Conservation (phyloP, 495 filamentous ascomycete genomes). For the Entonaema liquescens region DNA sequence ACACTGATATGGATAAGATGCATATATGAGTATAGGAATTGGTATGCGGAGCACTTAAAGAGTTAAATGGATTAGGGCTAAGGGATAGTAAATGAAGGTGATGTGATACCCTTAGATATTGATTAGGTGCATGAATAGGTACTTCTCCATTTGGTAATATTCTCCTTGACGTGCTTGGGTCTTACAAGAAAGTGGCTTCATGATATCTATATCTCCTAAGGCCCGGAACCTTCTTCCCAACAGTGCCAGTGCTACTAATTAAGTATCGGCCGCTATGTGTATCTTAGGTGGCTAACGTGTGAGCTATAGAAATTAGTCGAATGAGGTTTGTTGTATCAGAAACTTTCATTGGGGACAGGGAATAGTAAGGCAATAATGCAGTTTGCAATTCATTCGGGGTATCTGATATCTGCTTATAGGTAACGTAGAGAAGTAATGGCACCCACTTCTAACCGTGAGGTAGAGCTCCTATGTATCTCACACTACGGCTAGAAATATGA, state of each 20-base stretch:
- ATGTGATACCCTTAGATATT: background rate
- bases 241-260: no score
- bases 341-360: background rate
- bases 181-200: no score
- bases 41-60: background rate
- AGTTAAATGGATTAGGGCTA: background rate
- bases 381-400: slow-evolving; percentile 9
- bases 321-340: background rate
- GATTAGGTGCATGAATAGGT: background rate
- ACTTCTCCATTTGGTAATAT: background rate
- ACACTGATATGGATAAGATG: slow-evolving; percentile 42
- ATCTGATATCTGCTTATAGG: slow-evolving; percentile 31
- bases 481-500: slow-evolving; percentile 1
- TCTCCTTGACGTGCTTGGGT: background rate
- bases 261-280: no score
- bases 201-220: no score
- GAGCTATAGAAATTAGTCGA: background rate
- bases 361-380: slow-evolving; percentile 11
- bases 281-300: no score
- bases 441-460: slow-evolving; percentile 1
- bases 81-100: background rate
- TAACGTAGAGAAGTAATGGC: slow-evolving; percentile 25
- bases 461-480: slow-evolving; percentile 2
- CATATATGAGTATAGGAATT: slow-evolving; percentile 19
- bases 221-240: no score